phyloP scores from a whole-genome alignment of 176 grass and related monocot genomes.

The Eleusine indica region DNA sequence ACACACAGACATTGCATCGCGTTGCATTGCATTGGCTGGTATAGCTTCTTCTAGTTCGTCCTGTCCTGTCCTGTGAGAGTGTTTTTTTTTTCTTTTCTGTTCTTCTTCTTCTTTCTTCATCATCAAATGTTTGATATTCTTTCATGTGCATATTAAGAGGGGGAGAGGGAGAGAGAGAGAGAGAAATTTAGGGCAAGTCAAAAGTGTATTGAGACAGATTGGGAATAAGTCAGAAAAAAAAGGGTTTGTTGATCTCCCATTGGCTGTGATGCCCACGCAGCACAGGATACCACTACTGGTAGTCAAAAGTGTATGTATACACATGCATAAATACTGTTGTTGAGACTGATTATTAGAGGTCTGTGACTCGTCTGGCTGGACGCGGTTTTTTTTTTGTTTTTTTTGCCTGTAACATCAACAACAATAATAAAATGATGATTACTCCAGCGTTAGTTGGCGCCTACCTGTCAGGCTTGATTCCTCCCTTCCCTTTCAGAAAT shows the following conservation, averaged over 20 bases:
- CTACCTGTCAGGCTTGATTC: slow-evolving; percentile 54
- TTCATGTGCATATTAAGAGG: slow-evolving; percentile 83
- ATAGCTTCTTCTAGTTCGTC: slow-evolving; percentile 42
- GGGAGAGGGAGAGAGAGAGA: slow-evolving; percentile 7
- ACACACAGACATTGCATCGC: neutral
- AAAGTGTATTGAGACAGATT: slow-evolving; percentile 53
- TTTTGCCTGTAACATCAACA: too few species aligned
- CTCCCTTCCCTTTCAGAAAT: slow-evolving; percentile 30
- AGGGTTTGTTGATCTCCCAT: slow-evolving; percentile 31
- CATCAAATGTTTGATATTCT: slow-evolving; percentile 70
- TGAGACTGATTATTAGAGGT: neutral
- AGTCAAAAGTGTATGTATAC: neutral
- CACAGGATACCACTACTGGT: neutral
- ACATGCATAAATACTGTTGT: neutral
- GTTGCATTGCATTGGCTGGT: neutral
- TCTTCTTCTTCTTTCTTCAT: neutral
- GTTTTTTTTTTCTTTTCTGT: neutral
- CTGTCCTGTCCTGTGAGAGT: slow-evolving; percentile 31
- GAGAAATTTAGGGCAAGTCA: slow-evolving; percentile 26
- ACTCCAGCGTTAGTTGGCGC: slow-evolving; percentile 36
- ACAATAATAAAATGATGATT: neutral
- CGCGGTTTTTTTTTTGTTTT: neutral
- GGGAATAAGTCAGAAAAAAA: slow-evolving; percentile 48
- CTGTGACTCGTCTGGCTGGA: neutral
- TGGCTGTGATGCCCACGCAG: neutral